Conservation (phyloP, 2,329 filamentous ascomycete genomes). For the Aspergillus sp. region DNA sequence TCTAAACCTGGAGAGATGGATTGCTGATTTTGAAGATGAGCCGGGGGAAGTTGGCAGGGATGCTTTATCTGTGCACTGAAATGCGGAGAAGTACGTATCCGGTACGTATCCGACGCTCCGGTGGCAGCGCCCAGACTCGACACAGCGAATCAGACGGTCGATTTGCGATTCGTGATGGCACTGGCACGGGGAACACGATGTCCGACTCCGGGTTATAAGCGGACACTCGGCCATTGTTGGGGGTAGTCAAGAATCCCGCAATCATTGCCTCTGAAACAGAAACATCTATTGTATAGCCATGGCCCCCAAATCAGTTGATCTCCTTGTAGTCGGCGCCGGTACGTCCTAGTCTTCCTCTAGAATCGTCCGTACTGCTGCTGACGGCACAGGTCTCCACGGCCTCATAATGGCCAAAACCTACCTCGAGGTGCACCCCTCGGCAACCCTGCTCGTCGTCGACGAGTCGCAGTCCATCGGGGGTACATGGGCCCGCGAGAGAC, state of each 20-base stretch:
- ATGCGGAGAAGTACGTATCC: neutral
- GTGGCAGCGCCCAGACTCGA: neutral
- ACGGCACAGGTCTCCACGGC: conserved; percentile 52
- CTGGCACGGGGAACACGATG: neutral
- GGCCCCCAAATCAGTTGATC: neutral
- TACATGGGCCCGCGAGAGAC: conserved; percentile 65
- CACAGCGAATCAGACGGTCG: neutral
- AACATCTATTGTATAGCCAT: neutral
- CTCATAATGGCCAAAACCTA: conserved; percentile 63
- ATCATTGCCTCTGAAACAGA: neutral
- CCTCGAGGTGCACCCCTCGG: conserved; percentile 58
- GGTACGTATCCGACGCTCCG: neutral
- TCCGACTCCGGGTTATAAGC: neutral
- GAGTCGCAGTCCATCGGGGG: conserved; percentile 61
- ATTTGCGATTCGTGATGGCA: neutral
- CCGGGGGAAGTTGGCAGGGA: neutral
- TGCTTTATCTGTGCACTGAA: neutral
- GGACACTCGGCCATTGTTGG: neutral
- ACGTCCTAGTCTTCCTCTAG: neutral
- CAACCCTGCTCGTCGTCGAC: conserved; percentile 61
- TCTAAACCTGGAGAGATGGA: neutral
- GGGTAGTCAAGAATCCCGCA: neutral
- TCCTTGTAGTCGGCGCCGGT: conserved; percentile 14
- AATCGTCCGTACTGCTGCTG: neutral
- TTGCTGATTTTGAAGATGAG: neutral